Evolutionary conservation across 495 filamentous ascomycete genomes (phyloP).

Genomic region (Hypoxylon fuscum): DNA sequence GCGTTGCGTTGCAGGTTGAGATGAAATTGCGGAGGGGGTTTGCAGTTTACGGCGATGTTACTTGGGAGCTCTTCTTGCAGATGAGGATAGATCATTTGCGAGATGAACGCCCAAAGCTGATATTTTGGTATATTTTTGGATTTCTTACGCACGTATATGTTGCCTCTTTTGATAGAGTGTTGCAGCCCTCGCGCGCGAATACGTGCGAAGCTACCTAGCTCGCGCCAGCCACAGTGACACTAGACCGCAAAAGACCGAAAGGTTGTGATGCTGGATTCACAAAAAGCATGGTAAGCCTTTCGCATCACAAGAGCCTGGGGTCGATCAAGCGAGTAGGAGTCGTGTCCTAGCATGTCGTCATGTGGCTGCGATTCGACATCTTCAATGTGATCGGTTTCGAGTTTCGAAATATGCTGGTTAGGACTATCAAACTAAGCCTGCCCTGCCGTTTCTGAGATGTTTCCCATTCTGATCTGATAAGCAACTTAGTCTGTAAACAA

Average conservation of each 20-base stretch:
- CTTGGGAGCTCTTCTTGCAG: slow-evolving; percentile 15
- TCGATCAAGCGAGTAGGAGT: slow-evolving; percentile 28
- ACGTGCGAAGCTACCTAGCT: slow-evolving; percentile 7
- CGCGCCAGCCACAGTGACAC: slow-evolving; percentile 1
- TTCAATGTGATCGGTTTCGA: slow-evolving; percentile 12
- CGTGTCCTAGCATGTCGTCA: slow-evolving; percentile 23
- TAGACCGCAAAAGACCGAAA: background rate
- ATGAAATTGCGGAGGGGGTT: slow-evolving; percentile 36
- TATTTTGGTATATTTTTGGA: slow-evolving; percentile 19
- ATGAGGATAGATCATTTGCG: slow-evolving; percentile 6
- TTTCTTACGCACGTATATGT: slow-evolving; percentile 7
- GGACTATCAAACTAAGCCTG: slow-evolving; percentile 25
- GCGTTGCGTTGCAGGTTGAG: slow-evolving; percentile 30
- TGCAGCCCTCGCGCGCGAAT: slow-evolving; percentile 15
- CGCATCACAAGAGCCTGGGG: slow-evolving; percentile 20
- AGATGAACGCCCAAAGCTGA: slow-evolving; percentile 13
- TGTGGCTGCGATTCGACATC: slow-evolving; percentile 3
- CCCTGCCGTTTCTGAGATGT: background rate
- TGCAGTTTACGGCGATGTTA: slow-evolving; percentile 32
- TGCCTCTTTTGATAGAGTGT: slow-evolving; percentile 8
- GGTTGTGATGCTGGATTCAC: slow-evolving; percentile 15
- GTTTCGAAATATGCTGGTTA: slow-evolving; percentile 27
- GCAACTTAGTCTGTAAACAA: background rate
- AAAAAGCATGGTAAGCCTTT: slow-evolving; percentile 13
- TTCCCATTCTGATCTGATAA: slow-evolving; percentile 19